Evolutionary conservation across 106 monocot species (phyloP).

Genomic region (Xerophyta viscosa): DNA sequence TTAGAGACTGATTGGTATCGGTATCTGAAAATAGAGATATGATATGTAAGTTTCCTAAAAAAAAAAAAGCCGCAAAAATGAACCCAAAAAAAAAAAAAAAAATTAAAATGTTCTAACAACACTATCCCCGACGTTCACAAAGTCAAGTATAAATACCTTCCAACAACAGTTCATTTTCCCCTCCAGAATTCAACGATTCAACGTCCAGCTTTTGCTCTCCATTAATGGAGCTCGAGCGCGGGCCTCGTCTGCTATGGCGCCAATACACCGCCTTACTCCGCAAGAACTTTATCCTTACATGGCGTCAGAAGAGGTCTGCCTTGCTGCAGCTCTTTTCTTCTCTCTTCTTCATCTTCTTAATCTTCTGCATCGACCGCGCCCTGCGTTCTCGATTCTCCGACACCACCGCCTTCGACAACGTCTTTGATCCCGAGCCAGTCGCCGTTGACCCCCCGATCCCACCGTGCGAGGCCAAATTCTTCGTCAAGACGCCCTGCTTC

Average conservation of each 20-base stretch:
- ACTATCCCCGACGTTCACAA: too few species aligned
- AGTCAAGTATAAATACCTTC: too few species aligned
- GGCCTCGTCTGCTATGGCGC: slow-evolving; percentile 45
- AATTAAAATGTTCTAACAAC: too few species aligned
- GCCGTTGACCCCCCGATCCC: slow-evolving; percentile 56
- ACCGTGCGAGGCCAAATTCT: slow-evolving; percentile 82
- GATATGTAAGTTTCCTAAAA: too few species aligned
- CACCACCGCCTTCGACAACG: slow-evolving; percentile 42
- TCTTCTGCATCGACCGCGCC: slow-evolving; percentile 84
- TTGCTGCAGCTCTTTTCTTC: slow-evolving; percentile 77
- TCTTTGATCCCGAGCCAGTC: slow-evolving; percentile 48
- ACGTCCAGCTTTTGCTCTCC: too few species aligned
- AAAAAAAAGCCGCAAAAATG: too few species aligned
- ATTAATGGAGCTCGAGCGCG: slow-evolving; percentile 68
- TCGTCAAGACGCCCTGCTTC: slow-evolving; percentile 58
- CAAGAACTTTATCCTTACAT: slow-evolving; percentile 80
- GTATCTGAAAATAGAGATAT: too few species aligned
- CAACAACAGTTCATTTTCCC: too few species aligned
- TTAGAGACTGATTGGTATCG: too few species aligned
- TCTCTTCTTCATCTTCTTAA: slow-evolving; percentile 83
- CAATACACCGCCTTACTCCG: slow-evolving; percentile 49
- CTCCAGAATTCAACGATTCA: too few species aligned
- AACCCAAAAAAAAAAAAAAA: too few species aligned
- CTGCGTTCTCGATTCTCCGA: slow-evolving; percentile 27
- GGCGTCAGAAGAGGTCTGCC: slow-evolving; percentile 66